Evolutionary conservation across 495 filamentous ascomycete species (phyloP).

Genomic region (Parachaetomium inaequale): DNA sequence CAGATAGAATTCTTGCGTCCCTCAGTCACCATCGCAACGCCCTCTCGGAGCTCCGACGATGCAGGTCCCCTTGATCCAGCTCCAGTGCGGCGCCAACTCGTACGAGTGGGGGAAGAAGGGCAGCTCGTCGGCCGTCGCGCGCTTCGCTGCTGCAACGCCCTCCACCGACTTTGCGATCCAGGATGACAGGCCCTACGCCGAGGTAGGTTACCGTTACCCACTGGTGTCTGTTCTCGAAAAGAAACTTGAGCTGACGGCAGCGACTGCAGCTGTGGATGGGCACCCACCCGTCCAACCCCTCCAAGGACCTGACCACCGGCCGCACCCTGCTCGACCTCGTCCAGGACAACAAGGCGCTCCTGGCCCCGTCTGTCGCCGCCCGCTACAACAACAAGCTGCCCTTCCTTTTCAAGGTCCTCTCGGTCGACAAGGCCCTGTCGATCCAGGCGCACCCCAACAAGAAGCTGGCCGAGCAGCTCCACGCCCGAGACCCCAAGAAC

Average conservation of each 20-base stretch:
- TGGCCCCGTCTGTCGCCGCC: constrained; percentile 66
- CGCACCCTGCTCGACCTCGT: constrained; percentile 87
- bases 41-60: constrained; percentile 13
- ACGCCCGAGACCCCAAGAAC: constrained; percentile 82
- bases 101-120: constrained; percentile 99
- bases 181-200: constrained; percentile 80
- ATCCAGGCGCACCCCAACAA: constrained; percentile 99
- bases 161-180: constrained; percentile 69
- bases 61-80: constrained; percentile 73
- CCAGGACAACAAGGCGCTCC: constrained; percentile 77
- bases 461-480: constrained; percentile 86
- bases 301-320: constrained; percentile 79
- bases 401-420: constrained; percentile 96
- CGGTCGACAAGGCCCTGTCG: constrained; percentile 86
- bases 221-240: background rate
- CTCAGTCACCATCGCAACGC: too few relatives aligned
- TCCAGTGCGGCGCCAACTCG: constrained; percentile 96
- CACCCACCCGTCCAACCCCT: constrained; percentile 92
- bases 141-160: constrained; percentile 74
- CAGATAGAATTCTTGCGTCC: too few relatives aligned
- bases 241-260: constrained; percentile 3
- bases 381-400: constrained; percentile 64
- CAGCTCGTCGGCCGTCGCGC: constrained; percentile 70
- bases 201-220: constrained; percentile 56
- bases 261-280: constrained; percentile 91